phyloP scores from a whole-genome alignment of 73 alveolate species.

The Paramecium tetraurelia region DNA sequence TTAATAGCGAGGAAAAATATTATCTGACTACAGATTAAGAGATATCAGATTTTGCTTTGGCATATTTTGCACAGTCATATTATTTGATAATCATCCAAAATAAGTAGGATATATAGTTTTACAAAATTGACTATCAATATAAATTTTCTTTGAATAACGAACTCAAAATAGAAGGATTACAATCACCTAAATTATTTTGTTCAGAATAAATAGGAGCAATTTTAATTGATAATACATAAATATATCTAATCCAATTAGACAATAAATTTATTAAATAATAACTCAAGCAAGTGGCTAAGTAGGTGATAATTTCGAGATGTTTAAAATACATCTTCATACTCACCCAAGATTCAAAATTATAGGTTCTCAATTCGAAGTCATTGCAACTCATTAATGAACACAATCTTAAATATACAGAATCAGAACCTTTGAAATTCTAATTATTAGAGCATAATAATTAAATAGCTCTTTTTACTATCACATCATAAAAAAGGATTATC shows the following conservation, averaged over 20 bases:
- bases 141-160: not conserved
- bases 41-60: not conserved
- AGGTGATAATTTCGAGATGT: not conserved
- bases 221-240: not conserved
- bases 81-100: not conserved
- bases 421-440: not conserved
- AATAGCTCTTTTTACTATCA: not conserved
- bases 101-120: not conserved
- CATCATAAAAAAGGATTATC: not conserved
- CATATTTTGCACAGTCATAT: not conserved
- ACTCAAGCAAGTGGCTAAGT: not conserved
- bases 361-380: not conserved
- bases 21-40: not conserved
- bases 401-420: not conserved
- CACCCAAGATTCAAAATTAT: not conserved
- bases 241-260: not conserved
- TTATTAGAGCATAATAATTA: not conserved
- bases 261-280: not conserved
- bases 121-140: not conserved
- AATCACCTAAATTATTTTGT: not conserved
- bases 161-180: not conserved
- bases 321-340: not conserved
- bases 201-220: not conserved
- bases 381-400: not conserved
- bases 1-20: not conserved